Evolutionary conservation across 106 monocot genomes (phyloP).

Genomic region (Dendrobium officinale): DNA sequence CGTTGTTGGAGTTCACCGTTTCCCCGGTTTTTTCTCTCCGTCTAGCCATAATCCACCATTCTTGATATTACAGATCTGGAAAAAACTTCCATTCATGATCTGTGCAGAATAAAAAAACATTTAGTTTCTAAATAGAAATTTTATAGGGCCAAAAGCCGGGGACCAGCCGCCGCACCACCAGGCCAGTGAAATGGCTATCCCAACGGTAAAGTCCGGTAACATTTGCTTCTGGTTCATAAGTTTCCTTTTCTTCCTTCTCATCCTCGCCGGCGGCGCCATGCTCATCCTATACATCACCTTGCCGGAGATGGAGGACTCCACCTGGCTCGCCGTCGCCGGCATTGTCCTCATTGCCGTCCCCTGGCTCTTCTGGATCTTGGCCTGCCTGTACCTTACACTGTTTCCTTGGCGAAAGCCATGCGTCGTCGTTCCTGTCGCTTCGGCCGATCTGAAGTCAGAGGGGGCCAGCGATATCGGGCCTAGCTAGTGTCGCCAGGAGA

Average conservation of each 20-base stretch:
- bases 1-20: slow-evolving; percentile 6
- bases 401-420: neutral
- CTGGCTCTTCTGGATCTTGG: slow-evolving; percentile 58
- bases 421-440: neutral
- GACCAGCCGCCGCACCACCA: neutral
- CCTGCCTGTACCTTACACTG: slow-evolving; percentile 30
- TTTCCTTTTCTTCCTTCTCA: slow-evolving; percentile 41
- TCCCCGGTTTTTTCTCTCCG: slow-evolving; percentile 21
- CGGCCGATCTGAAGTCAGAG: too few relatives aligned
- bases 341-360: slow-evolving; percentile 39
- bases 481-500: too few relatives aligned
- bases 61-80: neutral
- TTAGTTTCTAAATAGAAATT: neutral
- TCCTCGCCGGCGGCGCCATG: slow-evolving; percentile 33
- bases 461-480: too few relatives aligned
- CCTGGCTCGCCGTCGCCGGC: slow-evolving; percentile 40
- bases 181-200: slow-evolving; percentile 1
- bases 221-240: slow-evolving; percentile 42
- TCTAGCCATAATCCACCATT: slow-evolving; percentile 3
- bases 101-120: neutral
- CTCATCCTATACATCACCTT: slow-evolving; percentile 42
- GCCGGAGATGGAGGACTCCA: slow-evolving; percentile 17
- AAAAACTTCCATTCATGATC: neutral
- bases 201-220: slow-evolving; percentile 12
- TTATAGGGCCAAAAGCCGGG: neutral